Percentiles rank a stretch among this genome's conserved stretches.
phyloP scores from a whole-genome alignment of 345 rosid genomes.

The Bretschneidera sinensis region DNA sequence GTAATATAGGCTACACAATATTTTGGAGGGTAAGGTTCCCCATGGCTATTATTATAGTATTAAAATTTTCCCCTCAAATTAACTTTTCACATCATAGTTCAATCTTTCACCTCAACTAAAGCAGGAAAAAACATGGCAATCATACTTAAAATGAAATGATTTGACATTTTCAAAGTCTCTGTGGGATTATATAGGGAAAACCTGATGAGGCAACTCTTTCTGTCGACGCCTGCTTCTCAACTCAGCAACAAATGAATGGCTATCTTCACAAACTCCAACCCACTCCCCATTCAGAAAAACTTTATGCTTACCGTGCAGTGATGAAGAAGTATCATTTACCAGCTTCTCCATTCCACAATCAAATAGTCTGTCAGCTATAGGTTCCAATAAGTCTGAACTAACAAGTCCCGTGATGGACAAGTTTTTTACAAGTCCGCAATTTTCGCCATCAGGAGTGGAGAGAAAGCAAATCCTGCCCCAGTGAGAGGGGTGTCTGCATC shows the following conservation, averaged over 20 bases:
- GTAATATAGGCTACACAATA: no score
- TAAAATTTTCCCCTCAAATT: neutral
- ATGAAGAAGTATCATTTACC: conserved; percentile 44
- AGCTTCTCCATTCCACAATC: conserved; percentile 70
- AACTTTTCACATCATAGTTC: conserved; percentile 1
- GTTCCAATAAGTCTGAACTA: conserved; percentile 47
- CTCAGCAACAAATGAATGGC: conserved; percentile 47
- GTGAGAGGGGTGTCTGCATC: conserved; percentile 86
- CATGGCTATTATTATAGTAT: neutral
- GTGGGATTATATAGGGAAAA: conserved; percentile 10
- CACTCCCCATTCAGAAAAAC: conserved; percentile 87
- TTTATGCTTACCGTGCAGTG: conserved; percentile 46
- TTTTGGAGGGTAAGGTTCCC: no score
- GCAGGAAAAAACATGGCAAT: neutral
- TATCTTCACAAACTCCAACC: conserved; percentile 70
- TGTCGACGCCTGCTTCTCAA: conserved; percentile 56
- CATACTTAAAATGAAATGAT: neutral
- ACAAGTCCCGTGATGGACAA: conserved; percentile 77
- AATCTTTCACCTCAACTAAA: neutral
- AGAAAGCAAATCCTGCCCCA: conserved; percentile 96
- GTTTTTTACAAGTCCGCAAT: conserved; percentile 96
- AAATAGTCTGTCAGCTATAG: conserved; percentile 35
- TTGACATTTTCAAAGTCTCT: neutral
- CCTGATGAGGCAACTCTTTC: conserved; percentile 64
- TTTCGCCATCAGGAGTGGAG: conserved; percentile 96